phyloP scores from a whole-genome alignment of 1,284 basidiomycete genomes.

The Phylloboletellus chloephorus region DNA sequence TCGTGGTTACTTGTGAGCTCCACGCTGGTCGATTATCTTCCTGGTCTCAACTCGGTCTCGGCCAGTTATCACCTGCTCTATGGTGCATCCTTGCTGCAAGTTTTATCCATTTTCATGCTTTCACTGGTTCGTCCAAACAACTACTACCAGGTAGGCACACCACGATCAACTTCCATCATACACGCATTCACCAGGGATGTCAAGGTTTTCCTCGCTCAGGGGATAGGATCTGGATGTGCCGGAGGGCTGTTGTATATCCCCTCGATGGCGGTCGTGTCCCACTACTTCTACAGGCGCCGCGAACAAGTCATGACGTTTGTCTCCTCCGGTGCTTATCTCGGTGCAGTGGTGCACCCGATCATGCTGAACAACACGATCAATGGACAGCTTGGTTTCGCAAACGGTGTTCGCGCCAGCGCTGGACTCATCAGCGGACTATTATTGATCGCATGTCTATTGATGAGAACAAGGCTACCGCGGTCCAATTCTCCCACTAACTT shows the following conservation, averaged over 20 bases:
- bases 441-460: constrained; percentile 26
- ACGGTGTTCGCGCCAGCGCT: constrained; percentile 33
- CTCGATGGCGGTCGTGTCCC: constrained; percentile 33
- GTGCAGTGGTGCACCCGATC: constrained; percentile 35
- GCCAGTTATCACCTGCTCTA: constrained; percentile 27
- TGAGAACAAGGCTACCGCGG: constrained; percentile 27
- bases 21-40: not conserved
- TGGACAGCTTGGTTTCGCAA: constrained; percentile 27
- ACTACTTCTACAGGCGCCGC: constrained; percentile 33
- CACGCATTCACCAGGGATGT: constrained; percentile 1
- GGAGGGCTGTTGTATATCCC: constrained; percentile 33
- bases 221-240: constrained; percentile 32
- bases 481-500: constrained; percentile 20
- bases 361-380: constrained; percentile 40
- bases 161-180: not conserved
- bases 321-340: constrained; percentile 35
- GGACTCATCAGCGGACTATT: constrained; percentile 29
- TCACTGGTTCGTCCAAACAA: constrained; percentile 31
- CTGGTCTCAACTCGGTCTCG: not conserved
- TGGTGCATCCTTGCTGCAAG: constrained; percentile 28
- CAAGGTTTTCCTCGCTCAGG: constrained; percentile 36
- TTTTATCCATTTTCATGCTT: constrained; percentile 35
- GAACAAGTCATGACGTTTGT: constrained; percentile 33
- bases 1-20: constrained; percentile 33
- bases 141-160: constrained; percentile 31